Evolutionary conservation across 2,329 filamentous ascomycete species (phyloP).

Genomic region (Fusarium miscanthi): DNA sequence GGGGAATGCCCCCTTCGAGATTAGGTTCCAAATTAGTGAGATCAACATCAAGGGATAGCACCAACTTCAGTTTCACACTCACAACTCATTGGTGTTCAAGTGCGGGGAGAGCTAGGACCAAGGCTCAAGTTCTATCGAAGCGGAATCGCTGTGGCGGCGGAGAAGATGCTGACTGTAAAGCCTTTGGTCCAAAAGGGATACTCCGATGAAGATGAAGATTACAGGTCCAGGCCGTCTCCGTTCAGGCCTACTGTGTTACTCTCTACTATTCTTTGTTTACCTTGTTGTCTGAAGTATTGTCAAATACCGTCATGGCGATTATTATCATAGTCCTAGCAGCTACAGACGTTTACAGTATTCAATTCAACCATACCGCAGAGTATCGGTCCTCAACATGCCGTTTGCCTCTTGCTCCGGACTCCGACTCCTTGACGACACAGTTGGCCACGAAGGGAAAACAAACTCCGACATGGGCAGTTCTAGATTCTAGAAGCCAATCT

Average conservation of each 20-base stretch:
- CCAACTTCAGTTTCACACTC: too few relatives aligned
- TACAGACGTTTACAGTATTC: background rate
- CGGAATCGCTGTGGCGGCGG: too few relatives aligned
- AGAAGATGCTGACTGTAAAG: background rate
- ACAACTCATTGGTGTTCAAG: background rate
- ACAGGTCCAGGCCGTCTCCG: background rate
- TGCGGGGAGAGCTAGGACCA: background rate
- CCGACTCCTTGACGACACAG: accelerated
- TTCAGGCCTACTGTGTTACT: too few relatives aligned
- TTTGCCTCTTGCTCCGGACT: too few relatives aligned
- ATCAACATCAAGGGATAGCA: background rate
- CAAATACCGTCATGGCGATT: too few relatives aligned
- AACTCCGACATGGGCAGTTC: background rate
- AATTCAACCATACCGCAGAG: accelerated
- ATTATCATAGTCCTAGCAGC: too few relatives aligned
- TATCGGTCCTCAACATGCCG: too few relatives aligned
- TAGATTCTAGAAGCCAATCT: background rate
- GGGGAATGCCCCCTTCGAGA: background rate
- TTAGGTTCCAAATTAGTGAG: background rate
- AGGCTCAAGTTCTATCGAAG: too few relatives aligned
- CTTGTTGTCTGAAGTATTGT: accelerated
- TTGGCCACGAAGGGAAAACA: background rate
- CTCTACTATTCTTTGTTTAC: background rate
- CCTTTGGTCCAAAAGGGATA: background rate
- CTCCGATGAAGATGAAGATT: background rate